A percentile compares a stretch with the other conserved stretches of the same genome.
phyloP scores from a whole-genome alignment of 176 grass and related monocot species.

The Pontederia paniculata region DNA sequence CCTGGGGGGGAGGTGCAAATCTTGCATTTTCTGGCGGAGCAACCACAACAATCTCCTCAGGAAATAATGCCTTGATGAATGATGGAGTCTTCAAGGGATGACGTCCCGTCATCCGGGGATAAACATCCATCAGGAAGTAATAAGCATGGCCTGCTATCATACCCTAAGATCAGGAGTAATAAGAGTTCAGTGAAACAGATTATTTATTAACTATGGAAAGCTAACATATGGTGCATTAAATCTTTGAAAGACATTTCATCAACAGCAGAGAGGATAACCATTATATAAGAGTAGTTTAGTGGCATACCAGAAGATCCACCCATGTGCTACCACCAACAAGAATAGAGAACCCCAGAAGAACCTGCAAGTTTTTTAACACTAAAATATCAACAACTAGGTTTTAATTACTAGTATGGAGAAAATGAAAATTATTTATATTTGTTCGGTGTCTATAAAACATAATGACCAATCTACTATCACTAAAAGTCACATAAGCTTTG shows the following conservation, averaged over 20 bases:
- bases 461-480: constrained; percentile 1
- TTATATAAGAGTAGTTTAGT: too few species aligned
- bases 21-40: neutral
- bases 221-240: too few species aligned
- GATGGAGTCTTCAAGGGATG: neutral
- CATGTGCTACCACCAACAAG: constrained; percentile 96
- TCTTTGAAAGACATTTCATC: too few species aligned
- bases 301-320: constrained; percentile 91
- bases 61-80: neutral
- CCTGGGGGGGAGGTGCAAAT: neutral
- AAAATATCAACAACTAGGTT: constrained; percentile 4
- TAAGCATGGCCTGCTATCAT: too few species aligned
- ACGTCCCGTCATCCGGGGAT: constrained; percentile 1
- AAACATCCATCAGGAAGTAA: too few species aligned
- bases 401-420: neutral
- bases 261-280: too few species aligned
- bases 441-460: neutral
- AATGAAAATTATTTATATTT: neutral
- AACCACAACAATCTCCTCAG: neutral
- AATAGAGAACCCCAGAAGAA: constrained; percentile 93
- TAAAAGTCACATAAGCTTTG: too few species aligned
- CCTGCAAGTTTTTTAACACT: too few species aligned
- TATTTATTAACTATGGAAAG: too few species aligned
- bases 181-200: too few species aligned
- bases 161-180: too few species aligned